A percentile compares a stretch with the other conserved stretches of the same genome.
Conservation (phyloP, 2,329 filamentous ascomycete genomes). For the Myriangium duriaei region DNA sequence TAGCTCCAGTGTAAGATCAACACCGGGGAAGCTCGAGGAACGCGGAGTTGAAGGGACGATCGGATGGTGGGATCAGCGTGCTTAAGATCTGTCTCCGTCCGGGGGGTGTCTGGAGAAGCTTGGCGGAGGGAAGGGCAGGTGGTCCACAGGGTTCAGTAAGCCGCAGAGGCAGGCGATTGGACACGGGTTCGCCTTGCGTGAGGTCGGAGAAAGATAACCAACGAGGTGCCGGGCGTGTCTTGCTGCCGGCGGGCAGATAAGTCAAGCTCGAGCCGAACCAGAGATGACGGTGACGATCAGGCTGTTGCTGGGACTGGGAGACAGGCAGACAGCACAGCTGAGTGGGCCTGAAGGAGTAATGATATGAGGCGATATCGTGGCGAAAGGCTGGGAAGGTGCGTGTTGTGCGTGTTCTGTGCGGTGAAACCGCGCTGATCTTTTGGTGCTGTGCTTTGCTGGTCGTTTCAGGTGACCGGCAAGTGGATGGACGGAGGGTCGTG, state of each 20-base stretch:
- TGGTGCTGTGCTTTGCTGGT: background rate
- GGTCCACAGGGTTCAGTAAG: constrained; percentile 1
- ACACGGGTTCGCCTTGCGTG: background rate
- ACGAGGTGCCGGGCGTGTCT: background rate
- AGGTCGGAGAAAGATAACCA: background rate
- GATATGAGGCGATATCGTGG: constrained; percentile 6
- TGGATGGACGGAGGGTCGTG: constrained; percentile 6
- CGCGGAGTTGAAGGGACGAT: constrained; percentile 36
- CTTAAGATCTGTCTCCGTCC: constrained; percentile 21
- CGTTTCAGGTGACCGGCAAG: constrained; percentile 10
- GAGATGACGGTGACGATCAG: background rate
- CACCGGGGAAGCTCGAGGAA: constrained; percentile 18
- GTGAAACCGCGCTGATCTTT: constrained; percentile 8
- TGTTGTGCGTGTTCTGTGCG: too few relatives aligned
- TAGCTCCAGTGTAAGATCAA: too few relatives aligned
- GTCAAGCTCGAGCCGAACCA: constrained; percentile 8
- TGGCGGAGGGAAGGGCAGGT: constrained; percentile 8
- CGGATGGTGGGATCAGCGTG: constrained; percentile 38
- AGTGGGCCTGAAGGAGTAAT: constrained; percentile 4
- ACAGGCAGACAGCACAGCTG: constrained; percentile 1
- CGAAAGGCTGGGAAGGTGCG: too few relatives aligned
- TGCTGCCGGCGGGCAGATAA: background rate
- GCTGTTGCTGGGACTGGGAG: background rate
- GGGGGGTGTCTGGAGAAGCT: constrained; percentile 6
- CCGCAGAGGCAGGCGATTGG: background rate